Percentiles rank a stretch among this genome's conserved stretches.
Evolutionary conservation across 805 yeast genomes (phyloP).

Genomic region (Saccharomyces mikatae): DNA sequence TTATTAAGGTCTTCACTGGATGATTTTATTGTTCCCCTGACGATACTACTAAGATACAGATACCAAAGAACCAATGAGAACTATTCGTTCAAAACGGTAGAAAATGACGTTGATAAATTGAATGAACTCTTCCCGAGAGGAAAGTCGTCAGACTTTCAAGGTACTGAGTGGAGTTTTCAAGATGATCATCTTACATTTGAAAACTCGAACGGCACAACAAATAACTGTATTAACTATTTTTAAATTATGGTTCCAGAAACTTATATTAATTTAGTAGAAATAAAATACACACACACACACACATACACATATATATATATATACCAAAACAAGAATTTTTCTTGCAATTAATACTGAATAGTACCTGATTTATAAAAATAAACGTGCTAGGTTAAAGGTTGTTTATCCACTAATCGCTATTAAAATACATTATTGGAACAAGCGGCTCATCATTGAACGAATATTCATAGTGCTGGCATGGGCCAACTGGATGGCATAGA

Average conservation of each 20-base stretch:
- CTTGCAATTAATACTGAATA: not conserved
- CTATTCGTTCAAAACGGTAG: slow-evolving; percentile 19
- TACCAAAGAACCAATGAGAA: slow-evolving; percentile 26
- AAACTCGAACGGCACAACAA: not conserved
- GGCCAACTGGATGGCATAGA: too few relatives aligned
- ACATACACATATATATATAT: too few relatives aligned
- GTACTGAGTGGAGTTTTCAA: slow-evolving; percentile 19
- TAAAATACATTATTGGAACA: too few relatives aligned
- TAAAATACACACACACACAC: too few relatives aligned
- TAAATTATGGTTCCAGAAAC: not conserved
- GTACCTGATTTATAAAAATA: too few relatives aligned
- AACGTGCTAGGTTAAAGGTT: too few relatives aligned
- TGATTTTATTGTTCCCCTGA: slow-evolving; percentile 24
- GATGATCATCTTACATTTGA: slow-evolving; percentile 1
- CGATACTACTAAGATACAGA: slow-evolving; percentile 21
- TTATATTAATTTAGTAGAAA: too few relatives aligned
- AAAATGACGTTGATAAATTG: slow-evolving; percentile 10
- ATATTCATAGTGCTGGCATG: too few relatives aligned
- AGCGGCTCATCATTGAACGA: too few relatives aligned
- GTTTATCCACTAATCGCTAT: too few relatives aligned
- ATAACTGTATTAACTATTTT: not conserved
- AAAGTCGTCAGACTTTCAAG: slow-evolving; percentile 17
- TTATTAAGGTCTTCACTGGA: slow-evolving; percentile 20
- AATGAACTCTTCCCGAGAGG: slow-evolving; percentile 21
- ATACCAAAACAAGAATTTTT: too few relatives aligned